Evolutionary conservation across 805 yeast genomes (phyloP), one percentile per base, ranked within the genome.

Genomic region (Saccharomycopsis sp.): DNA sequence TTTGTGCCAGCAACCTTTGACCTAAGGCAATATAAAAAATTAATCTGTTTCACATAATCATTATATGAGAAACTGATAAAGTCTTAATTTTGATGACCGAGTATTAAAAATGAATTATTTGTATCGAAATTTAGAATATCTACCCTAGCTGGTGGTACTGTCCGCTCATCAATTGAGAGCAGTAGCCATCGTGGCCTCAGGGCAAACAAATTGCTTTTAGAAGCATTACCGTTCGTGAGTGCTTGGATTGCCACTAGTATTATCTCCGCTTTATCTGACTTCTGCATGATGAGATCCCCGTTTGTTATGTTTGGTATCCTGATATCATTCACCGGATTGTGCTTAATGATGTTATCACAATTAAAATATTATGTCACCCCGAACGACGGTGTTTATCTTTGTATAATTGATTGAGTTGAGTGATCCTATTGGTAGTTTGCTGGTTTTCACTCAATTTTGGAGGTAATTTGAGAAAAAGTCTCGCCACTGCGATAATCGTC

Each of bases 401-500:
- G 31, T 19, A 32, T 47, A 14, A 40, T 44, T 22, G 48, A 6
- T 35, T 47, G 20, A 44, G 48, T 29, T 43, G 42, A 16, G 33
- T 43, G 8, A 29, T 47, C n/a, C 51, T 48, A 4, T 32, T 47
- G 22, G 34, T 44, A 7, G 49, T 47, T n/a, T 47, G 51, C 27
- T 47, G 51, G 51, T 45, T 47, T 3, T 19, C 48, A 3, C 17
- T 47, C 34, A 47, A 47, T 28, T 47, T 47, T 37, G 51, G 49
- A 2, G 51, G 51, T 13, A 48, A 47, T 26, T 32, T 47, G 26
- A 23, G 51, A 16, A 44, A 45, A 42, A 47, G 44, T 34, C 41
- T 47, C 7, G 23, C 38, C 22, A 47, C 51, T 9, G 51, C 51
- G 8, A 37, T 45, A 24, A 14, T 47, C 21, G 45, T 45, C 7